Conservation (phyloP, 495 filamentous ascomycete species). For the Tuber aestivum region DNA sequence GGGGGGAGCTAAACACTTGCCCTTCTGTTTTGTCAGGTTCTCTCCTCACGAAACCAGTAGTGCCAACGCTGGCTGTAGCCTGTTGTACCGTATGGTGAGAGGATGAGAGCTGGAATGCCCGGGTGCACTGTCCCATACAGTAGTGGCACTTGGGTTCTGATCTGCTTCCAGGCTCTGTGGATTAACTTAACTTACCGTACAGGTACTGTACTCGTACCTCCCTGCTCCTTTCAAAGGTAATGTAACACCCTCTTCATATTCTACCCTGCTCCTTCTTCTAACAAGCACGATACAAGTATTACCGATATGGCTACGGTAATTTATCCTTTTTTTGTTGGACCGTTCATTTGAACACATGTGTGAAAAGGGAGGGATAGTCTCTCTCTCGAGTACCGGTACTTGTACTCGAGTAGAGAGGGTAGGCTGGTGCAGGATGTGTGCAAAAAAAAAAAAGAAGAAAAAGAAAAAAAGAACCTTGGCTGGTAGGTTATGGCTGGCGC, state of each 20-base stretch:
- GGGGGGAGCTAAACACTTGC: background rate
- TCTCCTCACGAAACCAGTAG: background rate
- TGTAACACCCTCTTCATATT: background rate
- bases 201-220: no score
- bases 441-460: background rate
- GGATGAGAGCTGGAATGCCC: background rate
- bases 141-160: background rate
- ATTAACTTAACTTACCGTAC: no score
- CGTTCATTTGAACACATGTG: background rate
- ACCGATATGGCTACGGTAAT: no score
- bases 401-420: background rate
- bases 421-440: background rate
- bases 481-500: no score
- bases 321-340: background rate
- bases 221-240: no score
- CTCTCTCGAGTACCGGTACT: background rate
- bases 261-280: background rate
- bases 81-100: background rate
- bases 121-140: background rate
- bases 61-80: background rate
- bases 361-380: background rate
- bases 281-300: no score
- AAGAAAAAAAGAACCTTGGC: background rate
- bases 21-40: background rate
- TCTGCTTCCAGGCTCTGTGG: background rate